A percentile compares a stretch with the other conserved stretches of the same genome.
Conservation (phyloP, 208 protist species). For the Crithidia expoeki region DNA sequence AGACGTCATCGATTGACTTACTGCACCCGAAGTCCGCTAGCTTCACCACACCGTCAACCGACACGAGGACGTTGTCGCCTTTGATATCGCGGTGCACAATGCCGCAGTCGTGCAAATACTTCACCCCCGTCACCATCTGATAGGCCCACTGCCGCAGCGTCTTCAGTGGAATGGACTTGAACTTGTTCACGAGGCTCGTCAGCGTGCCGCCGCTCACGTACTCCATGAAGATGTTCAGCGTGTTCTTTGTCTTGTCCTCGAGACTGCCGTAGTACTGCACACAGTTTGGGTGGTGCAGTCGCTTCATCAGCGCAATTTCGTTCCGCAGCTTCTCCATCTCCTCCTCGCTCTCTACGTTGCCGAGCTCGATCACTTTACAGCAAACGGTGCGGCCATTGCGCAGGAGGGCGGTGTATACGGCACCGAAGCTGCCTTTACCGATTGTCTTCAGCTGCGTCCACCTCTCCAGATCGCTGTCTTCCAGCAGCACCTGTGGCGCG, state of each 20-base stretch:
- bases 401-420: constrained; percentile 80
- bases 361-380: constrained; percentile 87
- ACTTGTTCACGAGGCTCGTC: constrained; percentile 80
- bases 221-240: constrained; percentile 94
- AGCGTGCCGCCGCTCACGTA: constrained; percentile 86
- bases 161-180: constrained; percentile 70
- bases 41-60: constrained; percentile 86
- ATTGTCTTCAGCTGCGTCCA: constrained; percentile 79
- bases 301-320: constrained; percentile 85
- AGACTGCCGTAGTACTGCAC: constrained; percentile 91
- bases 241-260: constrained; percentile 63
- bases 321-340: constrained; percentile 85
- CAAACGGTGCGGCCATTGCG: constrained; percentile 76
- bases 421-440: constrained; percentile 88
- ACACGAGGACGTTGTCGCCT: constrained; percentile 91
- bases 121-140: constrained; percentile 90
- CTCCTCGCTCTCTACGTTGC: constrained; percentile 54
- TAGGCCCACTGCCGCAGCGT: constrained; percentile 86
- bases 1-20: constrained; percentile 85
- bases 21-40: constrained; percentile 94
- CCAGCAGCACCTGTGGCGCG: constrained; percentile 40
- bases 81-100: constrained; percentile 94
- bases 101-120: constrained; percentile 88
- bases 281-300: constrained; percentile 89
- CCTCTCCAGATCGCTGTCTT: constrained; percentile 66